These are phyloP conservation scores for Alloascoidea africana DNA, from an alignment of 805 yeast genomes.

Conservation along the genomic window DNA sequence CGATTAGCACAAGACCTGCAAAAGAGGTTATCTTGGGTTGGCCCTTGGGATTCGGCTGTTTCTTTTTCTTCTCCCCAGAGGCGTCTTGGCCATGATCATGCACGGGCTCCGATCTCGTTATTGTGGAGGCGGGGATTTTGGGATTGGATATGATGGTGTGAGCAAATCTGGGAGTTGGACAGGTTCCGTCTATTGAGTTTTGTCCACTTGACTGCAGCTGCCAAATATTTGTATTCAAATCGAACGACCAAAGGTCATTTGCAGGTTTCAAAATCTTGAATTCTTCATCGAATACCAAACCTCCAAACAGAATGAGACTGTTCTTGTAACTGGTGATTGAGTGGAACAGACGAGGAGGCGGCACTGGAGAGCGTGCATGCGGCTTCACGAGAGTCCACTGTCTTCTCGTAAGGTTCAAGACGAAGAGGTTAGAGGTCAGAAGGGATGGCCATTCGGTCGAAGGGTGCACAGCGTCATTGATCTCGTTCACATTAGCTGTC, in stretches of 20 bases:
- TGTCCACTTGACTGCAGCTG: neutral
- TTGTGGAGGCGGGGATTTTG: neutral
- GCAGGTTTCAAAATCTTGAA: neutral
- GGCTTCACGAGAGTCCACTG: neutral
- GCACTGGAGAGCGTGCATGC: neutral
- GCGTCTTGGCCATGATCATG: neutral
- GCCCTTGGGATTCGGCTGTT: neutral
- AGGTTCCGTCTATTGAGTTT: neutral
- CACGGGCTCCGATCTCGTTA: neutral
- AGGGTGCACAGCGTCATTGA: neutral
- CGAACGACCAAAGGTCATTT: neutral
- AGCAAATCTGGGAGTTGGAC: neutral
- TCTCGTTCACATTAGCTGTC: neutral
- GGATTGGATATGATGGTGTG: neutral
- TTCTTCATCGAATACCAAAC: neutral
- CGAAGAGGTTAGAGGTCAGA: neutral
- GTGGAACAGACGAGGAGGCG: neutral
- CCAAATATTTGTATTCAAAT: constrained; percentile 1
- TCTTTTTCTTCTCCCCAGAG: neutral
- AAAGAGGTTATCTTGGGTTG: neutral
- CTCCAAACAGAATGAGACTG: neutral
- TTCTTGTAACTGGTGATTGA: neutral
- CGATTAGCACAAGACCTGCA: neutral
- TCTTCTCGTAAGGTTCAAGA: neutral
- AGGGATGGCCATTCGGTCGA: neutral